phyloP scores from a whole-genome alignment of 2,329 filamentous ascomycete species.

The Pseudohalonectria lignicola region DNA sequence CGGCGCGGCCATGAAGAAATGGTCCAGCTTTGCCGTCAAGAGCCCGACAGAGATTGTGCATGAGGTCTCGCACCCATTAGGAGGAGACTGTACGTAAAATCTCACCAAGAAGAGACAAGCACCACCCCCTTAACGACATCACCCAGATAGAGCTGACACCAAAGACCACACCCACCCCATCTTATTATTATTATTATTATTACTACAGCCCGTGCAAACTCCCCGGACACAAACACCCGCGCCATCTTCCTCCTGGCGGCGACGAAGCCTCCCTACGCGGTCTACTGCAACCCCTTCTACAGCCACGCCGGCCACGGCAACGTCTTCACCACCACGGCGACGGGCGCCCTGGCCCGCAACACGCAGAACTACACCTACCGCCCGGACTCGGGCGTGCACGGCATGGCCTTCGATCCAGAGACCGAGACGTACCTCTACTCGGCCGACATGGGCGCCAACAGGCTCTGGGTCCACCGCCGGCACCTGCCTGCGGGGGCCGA shows the following conservation, averaged over 20 bases:
- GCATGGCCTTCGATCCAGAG: slow-evolving; percentile 65
- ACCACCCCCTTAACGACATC: too few relatives aligned
- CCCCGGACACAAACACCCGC: slow-evolving; percentile 65
- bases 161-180: too few relatives aligned
- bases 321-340: slow-evolving; percentile 52
- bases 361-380: slow-evolving; percentile 66
- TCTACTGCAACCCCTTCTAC: slow-evolving; percentile 90
- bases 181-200: too few relatives aligned
- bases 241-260: slow-evolving; percentile 83
- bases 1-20: slow-evolving; percentile 88
- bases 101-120: too few relatives aligned
- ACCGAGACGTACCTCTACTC: slow-evolving; percentile 68
- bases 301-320: slow-evolving; percentile 73
- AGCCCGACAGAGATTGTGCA: slow-evolving; percentile 68
- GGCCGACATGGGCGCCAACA: slow-evolving; percentile 67
- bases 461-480: slow-evolving; percentile 70
- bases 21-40: slow-evolving; percentile 70
- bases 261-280: slow-evolving; percentile 63
- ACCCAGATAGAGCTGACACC: too few relatives aligned
- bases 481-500: slow-evolving; percentile 21
- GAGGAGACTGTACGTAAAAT: slow-evolving; percentile 59
- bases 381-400: slow-evolving; percentile 61
- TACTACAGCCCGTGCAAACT: slow-evolving; percentile 58
- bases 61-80: slow-evolving; percentile 62
- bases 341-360: slow-evolving; percentile 49